Evolutionary conservation across 495 filamentous ascomycete species (phyloP).

Genomic region (Penicillium antarcticum): DNA sequence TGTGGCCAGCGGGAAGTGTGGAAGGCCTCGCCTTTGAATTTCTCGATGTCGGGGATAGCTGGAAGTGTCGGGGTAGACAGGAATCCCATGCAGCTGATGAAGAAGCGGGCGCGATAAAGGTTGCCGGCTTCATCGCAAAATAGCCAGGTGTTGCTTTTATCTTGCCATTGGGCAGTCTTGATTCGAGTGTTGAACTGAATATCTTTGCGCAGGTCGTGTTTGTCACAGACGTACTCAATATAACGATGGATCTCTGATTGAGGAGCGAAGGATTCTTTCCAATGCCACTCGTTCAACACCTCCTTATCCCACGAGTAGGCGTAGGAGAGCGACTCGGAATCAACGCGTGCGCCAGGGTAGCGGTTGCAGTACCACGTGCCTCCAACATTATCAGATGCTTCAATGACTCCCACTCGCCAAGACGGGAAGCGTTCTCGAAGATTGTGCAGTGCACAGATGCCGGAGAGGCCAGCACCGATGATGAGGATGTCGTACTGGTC

Average conservation of each 20-base stretch:
- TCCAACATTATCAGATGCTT: slow-evolving; percentile 45
- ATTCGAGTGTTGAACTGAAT: slow-evolving; percentile 28
- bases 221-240: slow-evolving; percentile 21
- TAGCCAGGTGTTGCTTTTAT: slow-evolving; percentile 14
- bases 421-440: slow-evolving; percentile 41
- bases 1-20: slow-evolving; percentile 44
- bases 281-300: slow-evolving; percentile 23
- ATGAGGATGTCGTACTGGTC: slow-evolving; percentile 41
- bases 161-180: slow-evolving; percentile 14
- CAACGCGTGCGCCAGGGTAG: slow-evolving; percentile 29
- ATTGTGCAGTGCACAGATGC: slow-evolving; percentile 39
- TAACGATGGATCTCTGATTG: slow-evolving; percentile 27
- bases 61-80: slow-evolving; percentile 29
- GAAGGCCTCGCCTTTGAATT: slow-evolving; percentile 27
- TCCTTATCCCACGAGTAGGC: slow-evolving; percentile 26
- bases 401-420: slow-evolving; percentile 37
- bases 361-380: slow-evolving; percentile 49
- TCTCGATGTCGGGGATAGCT: slow-evolving; percentile 20
- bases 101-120: slow-evolving; percentile 12
- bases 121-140: slow-evolving; percentile 9
- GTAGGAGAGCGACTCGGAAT: slow-evolving; percentile 25
- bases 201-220: slow-evolving; percentile 19
- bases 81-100: slow-evolving; percentile 21
- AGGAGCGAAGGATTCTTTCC: slow-evolving; percentile 17
- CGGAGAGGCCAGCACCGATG: slow-evolving; percentile 51